Percentiles rank a stretch among this genome's conserved stretches.
These are phyloP conservation scores for Phytophthora vignae DNA, from an alignment of 352 stramenopile species.

Conservation along the genomic window DNA sequence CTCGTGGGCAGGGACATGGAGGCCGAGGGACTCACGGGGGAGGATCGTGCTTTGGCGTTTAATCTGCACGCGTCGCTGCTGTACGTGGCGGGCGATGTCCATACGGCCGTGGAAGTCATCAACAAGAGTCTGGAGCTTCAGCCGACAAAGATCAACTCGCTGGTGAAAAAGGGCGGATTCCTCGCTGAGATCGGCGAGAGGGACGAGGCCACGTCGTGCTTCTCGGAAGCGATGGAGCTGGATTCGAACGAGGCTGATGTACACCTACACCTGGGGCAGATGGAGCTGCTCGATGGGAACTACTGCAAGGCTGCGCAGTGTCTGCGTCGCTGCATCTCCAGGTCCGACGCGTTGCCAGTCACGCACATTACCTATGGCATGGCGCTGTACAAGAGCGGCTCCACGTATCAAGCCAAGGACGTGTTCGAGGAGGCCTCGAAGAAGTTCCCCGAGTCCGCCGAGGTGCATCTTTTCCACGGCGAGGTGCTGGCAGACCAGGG, in stretches of 20 bases:
- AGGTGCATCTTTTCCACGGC: slow-evolving; percentile 86
- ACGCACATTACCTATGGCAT: slow-evolving; percentile 87
- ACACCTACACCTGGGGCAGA: slow-evolving; percentile 83
- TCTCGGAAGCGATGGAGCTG: slow-evolving; percentile 68
- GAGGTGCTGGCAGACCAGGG: slow-evolving; percentile 85
- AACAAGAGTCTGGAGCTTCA: slow-evolving; percentile 63
- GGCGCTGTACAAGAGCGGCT: slow-evolving; percentile 89
- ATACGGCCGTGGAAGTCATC: slow-evolving; percentile 74
- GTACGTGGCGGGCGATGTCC: slow-evolving; percentile 83
- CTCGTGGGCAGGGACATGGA: slow-evolving; percentile 53
- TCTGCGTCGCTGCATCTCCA: slow-evolving; percentile 77
- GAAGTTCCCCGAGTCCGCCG: slow-evolving; percentile 71
- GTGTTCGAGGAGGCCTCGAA: slow-evolving; percentile 77
- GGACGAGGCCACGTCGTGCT: slow-evolving; percentile 68
- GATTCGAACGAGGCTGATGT: slow-evolving; percentile 83
- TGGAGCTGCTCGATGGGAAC: slow-evolving; percentile 81
- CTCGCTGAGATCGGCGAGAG: slow-evolving; percentile 77
- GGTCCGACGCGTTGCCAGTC: slow-evolving; percentile 76
- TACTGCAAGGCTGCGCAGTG: slow-evolving; percentile 78
- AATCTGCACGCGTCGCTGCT: slow-evolving; percentile 86
- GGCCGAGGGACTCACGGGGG: slow-evolving; percentile 37
- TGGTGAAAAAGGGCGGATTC: slow-evolving; percentile 88
- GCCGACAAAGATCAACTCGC: slow-evolving; percentile 61
- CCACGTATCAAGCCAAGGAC: slow-evolving; percentile 82
- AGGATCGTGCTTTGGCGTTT: slow-evolving; percentile 61